Conservation (phyloP, 805 yeast genomes). For the Candida argentea region DNA sequence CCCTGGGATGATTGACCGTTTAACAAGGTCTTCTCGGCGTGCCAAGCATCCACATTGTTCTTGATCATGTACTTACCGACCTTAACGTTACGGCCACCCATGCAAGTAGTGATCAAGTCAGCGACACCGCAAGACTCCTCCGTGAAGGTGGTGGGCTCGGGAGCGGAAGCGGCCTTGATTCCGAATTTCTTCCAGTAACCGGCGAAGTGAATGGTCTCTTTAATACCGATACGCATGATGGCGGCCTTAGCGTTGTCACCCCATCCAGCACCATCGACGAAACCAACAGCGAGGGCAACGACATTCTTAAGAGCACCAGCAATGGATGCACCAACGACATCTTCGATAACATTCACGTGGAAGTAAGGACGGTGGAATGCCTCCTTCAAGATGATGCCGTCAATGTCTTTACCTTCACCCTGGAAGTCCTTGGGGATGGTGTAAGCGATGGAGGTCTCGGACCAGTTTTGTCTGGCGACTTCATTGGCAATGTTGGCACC, state of each 20-base stretch:
- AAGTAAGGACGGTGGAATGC: conserved; percentile 96
- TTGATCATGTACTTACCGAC: conserved; percentile 83
- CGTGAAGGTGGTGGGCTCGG: conserved; percentile 72
- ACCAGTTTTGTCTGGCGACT: conserved; percentile 92
- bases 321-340: conserved; percentile 91
- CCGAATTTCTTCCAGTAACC: conserved; percentile 47
- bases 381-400: conserved; percentile 59
- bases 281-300: conserved; percentile 93
- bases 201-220: conserved; percentile 85
- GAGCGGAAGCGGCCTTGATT: conserved; percentile 39
- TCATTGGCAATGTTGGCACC: conserved; percentile 98
- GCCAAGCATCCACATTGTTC: conserved; percentile 65
- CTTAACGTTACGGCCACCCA: conserved; percentile 94
- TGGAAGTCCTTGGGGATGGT: conserved; percentile 59
- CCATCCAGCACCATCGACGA: conserved; percentile 97
- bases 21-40: conserved; percentile 74
- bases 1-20: conserved; percentile 98
- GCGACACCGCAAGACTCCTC: conserved; percentile 97
- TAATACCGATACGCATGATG: conserved; percentile 88
- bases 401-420: conserved; percentile 63
- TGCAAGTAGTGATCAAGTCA: conserved; percentile 92
- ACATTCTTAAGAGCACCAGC: conserved; percentile 97
- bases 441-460: conserved; percentile 96
- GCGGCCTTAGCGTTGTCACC: conserved; percentile 99
- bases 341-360: conserved; percentile 88